phyloP scores from a whole-genome alignment of 202 grass and related monocot genomes.

The Saccharum hybrid region DNA sequence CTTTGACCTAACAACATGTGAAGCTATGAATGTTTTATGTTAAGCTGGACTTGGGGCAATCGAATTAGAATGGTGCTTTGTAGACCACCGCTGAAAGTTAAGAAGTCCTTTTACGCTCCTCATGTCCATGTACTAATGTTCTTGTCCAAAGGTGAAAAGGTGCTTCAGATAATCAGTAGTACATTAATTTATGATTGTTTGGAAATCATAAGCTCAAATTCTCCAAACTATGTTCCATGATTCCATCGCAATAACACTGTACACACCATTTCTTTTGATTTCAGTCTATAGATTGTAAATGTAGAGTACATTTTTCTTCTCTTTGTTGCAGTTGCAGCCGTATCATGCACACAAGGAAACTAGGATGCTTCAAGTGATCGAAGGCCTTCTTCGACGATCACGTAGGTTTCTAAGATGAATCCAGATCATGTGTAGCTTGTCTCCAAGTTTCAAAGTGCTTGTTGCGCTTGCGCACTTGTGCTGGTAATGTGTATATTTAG shows the following conservation, averaged over 20 bases:
- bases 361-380: conserved; percentile 69
- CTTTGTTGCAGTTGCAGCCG: conserved; percentile 49
- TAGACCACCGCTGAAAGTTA: not conserved
- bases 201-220: not conserved
- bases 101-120: not conserved
- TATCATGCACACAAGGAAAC: conserved; percentile 50
- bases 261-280: not conserved
- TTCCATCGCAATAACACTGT: not conserved
- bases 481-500: conserved; percentile 41
- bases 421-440: not conserved
- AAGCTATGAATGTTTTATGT: not conserved
- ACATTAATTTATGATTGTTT: not conserved
- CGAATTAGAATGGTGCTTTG: not conserved
- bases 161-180: not conserved
- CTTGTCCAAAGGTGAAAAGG: not conserved
- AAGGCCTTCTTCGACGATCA: conserved; percentile 7
- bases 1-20: not conserved
- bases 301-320: not conserved
- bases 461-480: conserved; percentile 26
- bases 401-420: not conserved
- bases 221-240: conserved; percentile 2
- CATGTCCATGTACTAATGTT: not conserved
- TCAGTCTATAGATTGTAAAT: not conserved
- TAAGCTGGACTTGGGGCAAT: not conserved
- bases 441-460: conserved; percentile 15